phyloP scores from a whole-genome alignment of 75 land plant species.

The Pinus tabuliformis region DNA sequence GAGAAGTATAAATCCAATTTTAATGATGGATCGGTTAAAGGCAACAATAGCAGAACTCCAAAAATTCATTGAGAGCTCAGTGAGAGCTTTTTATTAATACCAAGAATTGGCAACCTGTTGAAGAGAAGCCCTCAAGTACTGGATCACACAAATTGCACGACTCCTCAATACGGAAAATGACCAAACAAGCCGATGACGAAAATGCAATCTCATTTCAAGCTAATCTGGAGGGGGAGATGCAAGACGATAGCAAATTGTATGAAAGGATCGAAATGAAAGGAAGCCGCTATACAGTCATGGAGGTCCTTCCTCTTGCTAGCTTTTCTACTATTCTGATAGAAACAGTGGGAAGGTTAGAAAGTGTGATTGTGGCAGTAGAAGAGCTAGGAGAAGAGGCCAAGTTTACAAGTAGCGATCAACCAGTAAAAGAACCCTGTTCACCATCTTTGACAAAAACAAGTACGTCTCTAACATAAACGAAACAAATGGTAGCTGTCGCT shows the following conservation, averaged over 20 bases:
- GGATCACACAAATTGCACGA: neutral
- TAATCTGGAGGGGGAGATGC: no score
- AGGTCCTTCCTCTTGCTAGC: neutral
- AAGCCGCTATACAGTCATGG: neutral
- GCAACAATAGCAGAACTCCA: neutral
- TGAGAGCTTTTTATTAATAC: neutral
- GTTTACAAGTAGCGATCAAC: no score
- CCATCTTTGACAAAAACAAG: no score
- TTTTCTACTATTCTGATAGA: neutral
- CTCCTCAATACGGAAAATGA: neutral
- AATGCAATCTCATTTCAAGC: neutral
- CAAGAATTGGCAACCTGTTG: no score
- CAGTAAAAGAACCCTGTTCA: no score
- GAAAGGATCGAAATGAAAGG: neutral
- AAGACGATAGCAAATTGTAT: neutral
- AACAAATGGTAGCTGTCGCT: no score
- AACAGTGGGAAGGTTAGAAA: neutral
- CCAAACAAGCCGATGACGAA: no score
- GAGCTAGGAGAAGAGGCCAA: no score
- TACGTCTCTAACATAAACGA: no score
- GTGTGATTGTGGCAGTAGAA: neutral
- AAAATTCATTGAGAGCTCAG: neutral
- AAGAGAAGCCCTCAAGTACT: neutral
- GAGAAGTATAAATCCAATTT: no score
- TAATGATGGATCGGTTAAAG: no score